Conservation (phyloP, 2,329 filamentous ascomycete species). For the Arthrinium phaeospermum region DNA sequence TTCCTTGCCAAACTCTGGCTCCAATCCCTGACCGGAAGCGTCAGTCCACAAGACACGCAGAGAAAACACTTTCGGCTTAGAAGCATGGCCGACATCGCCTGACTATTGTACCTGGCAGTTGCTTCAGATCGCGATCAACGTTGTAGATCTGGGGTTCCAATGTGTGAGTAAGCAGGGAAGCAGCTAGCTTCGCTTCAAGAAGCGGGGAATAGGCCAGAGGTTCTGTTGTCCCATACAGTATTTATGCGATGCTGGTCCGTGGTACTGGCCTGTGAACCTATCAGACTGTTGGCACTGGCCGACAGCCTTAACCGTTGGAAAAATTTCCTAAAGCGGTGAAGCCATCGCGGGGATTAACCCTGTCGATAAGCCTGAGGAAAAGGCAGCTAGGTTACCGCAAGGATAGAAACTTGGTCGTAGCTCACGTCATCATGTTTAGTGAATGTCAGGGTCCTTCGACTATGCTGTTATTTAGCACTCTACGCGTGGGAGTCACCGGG, state of each 20-base stretch:
- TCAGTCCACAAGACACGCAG: background rate
- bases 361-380: slow-evolving; percentile 2
- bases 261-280: background rate
- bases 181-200: slow-evolving; percentile 1
- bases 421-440: background rate
- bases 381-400: background rate
- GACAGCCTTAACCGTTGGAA: slow-evolving; percentile 15
- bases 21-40: background rate
- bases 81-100: background rate
- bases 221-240: background rate
- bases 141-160: slow-evolving; percentile 9
- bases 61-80: background rate
- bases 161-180: background rate
- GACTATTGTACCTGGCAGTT: slow-evolving; percentile 7
- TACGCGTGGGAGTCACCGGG: background rate
- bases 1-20: background rate
- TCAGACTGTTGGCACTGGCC: background rate
- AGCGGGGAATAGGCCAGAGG: background rate
- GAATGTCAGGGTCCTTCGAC: background rate
- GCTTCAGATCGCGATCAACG: slow-evolving; percentile 10
- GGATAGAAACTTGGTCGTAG: slow-evolving; percentile 13
- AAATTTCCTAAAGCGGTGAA: slow-evolving; percentile 16
- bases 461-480: background rate
- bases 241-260: background rate
- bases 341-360: slow-evolving; percentile 1